These are phyloP conservation scores for Diplodia seriata DNA, from an alignment of 2,329 filamentous ascomycete species.

Conservation along the genomic window DNA sequence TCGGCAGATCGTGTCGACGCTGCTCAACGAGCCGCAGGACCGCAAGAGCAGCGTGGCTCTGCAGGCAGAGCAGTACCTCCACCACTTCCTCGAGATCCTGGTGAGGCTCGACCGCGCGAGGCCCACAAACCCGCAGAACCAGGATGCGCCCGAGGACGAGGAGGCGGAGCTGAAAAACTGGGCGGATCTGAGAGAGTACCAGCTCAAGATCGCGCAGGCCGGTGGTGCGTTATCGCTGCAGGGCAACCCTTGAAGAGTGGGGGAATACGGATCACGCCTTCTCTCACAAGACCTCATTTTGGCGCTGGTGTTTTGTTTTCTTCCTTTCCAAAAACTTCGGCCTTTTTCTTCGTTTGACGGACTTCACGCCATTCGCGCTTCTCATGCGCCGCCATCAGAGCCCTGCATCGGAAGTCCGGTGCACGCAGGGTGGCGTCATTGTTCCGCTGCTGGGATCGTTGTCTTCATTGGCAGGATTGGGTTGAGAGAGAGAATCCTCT, in stretches of 20 bases:
- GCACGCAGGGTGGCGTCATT: not conserved
- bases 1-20: constrained; percentile 79
- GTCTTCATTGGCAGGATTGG: not conserved
- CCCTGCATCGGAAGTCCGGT: not conserved
- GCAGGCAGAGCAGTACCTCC: constrained; percentile 74
- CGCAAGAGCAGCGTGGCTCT: constrained; percentile 60
- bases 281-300: not conserved
- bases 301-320: constrained; percentile 10
- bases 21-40: constrained; percentile 68
- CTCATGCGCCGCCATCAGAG: not conserved
- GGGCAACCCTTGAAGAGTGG: constrained; percentile 11
- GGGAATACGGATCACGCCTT: not conserved
- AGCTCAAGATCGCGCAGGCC: constrained; percentile 72
- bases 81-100: constrained; percentile 75
- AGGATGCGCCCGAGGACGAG: constrained; percentile 61
- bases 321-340: constrained; percentile 9
- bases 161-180: constrained; percentile 78
- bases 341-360: not conserved
- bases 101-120: constrained; percentile 52
- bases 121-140: constrained; percentile 11
- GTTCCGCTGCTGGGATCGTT: not conserved
- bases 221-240: constrained; percentile 54
- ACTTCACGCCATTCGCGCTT: not conserved
- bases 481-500: not conserved
- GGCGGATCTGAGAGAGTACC: constrained; percentile 80